phyloP scores from a whole-genome alignment of 1,284 basidiomycete genomes.

The Schizophyllum amplum region DNA sequence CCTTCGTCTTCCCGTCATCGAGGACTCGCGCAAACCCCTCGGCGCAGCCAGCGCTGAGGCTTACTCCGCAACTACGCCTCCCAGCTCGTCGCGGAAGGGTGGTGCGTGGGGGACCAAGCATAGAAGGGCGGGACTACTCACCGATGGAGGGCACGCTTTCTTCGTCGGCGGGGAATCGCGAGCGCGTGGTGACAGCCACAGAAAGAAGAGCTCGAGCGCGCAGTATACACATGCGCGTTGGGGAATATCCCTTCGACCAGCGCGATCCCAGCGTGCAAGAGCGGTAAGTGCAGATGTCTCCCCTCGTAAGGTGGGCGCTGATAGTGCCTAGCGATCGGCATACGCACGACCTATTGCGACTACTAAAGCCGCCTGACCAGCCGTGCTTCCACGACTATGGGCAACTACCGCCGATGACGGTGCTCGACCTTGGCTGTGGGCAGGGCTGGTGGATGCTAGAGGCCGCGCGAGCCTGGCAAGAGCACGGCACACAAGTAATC shows the following conservation, averaged over 20 bases:
- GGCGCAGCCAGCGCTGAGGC: not conserved
- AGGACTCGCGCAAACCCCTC: not conserved
- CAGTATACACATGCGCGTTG: not conserved
- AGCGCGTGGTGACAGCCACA: not conserved
- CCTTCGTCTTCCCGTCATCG: not conserved
- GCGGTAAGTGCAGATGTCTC: not conserved
- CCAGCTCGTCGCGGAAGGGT: not conserved
- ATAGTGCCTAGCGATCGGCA: not conserved
- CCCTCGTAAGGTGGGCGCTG: not conserved
- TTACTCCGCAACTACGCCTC: not conserved
- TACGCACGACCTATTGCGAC: not conserved
- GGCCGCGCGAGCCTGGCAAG: slow-evolving; percentile 57
- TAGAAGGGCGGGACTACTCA: not conserved
- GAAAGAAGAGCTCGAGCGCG: not conserved
- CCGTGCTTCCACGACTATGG: not conserved
- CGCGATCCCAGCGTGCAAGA: not conserved
- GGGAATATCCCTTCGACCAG: not conserved
- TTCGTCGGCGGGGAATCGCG: not conserved
- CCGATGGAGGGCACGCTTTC: not conserved
- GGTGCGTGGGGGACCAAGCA: not conserved
- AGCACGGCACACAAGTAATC: slow-evolving; percentile 22
- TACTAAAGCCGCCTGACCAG: not conserved
- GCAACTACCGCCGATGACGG: slow-evolving; percentile 33
- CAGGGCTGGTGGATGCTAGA: slow-evolving; percentile 69
- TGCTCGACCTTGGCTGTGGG: slow-evolving; percentile 77